Percentiles rank a stretch among this genome's conserved stretches.
These are phyloP conservation scores for Cyberlindnera mycetangii DNA, from an alignment of 805 yeast genomes.

Conservation along the genomic window DNA sequence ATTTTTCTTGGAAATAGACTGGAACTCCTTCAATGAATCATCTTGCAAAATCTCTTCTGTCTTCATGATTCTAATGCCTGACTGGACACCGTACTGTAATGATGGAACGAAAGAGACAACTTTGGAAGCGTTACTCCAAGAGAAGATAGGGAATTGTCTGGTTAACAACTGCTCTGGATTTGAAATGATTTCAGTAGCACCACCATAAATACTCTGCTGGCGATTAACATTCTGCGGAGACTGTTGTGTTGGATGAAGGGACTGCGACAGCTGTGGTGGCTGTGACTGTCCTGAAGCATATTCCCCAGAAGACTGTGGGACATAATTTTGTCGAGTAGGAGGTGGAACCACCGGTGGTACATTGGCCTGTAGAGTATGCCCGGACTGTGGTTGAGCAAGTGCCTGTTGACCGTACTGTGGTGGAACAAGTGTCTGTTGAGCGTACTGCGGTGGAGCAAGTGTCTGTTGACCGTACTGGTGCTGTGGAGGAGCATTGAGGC, in stretches of 20 bases:
- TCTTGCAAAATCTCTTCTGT: constrained; percentile 34
- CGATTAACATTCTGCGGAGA: constrained; percentile 1
- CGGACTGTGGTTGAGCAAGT: neutral
- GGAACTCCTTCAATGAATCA: constrained; percentile 32
- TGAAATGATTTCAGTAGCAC: constrained; percentile 29
- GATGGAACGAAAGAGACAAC: constrained; percentile 40
- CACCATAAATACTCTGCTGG: neutral
- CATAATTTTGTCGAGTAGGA: neutral
- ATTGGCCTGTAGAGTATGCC: no score
- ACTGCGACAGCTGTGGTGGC: constrained; percentile 5
- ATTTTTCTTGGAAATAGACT: constrained; percentile 31
- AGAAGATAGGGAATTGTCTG: constrained; percentile 74
- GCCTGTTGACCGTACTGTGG: neutral
- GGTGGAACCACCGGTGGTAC: neutral
- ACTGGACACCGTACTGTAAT: constrained; percentile 31
- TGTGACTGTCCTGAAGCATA: neutral
- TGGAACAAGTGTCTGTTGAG: neutral
- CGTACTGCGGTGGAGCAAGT: constrained; percentile 2
- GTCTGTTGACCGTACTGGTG: neutral
- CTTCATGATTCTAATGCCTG: constrained; percentile 37
- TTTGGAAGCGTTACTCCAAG: constrained; percentile 53
- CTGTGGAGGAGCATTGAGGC: constrained; percentile 2
- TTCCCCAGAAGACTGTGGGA: neutral
- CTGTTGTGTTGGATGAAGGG: constrained; percentile 5
- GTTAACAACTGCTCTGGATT: constrained; percentile 53